Evolutionary conservation across 148 eudicot species (phyloP).

Genomic region (Chenopodium album): DNA sequence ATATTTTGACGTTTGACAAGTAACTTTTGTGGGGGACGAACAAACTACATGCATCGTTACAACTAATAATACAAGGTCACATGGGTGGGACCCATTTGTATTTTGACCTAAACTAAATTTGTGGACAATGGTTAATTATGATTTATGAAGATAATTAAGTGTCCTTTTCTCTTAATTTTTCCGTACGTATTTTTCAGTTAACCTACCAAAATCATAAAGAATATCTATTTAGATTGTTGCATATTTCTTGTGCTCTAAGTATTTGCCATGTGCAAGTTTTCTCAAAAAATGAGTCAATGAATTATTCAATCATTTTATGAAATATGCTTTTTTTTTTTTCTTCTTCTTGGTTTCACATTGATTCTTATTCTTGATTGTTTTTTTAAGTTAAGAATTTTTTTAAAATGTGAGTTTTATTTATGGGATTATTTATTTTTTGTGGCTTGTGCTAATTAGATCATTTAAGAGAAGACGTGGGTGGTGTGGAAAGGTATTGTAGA

Average conservation of each 20-base stretch:
- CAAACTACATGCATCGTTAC: conserved; percentile 2
- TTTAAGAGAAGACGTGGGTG: too few relatives aligned
- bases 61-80: not conserved
- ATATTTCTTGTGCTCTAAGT: not conserved
- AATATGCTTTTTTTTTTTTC: too few relatives aligned
- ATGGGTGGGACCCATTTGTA: conserved; percentile 8
- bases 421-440: too few relatives aligned
- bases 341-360: not conserved
- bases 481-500: too few relatives aligned
- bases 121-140: not conserved
- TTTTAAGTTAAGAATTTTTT: too few relatives aligned
- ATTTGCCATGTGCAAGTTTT: not conserved
- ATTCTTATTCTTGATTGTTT: not conserved
- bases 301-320: too few relatives aligned
- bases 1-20: not conserved
- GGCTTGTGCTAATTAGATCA: too few relatives aligned
- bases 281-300: too few relatives aligned
- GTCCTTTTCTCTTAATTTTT: not conserved
- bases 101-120: not conserved
- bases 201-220: not conserved
- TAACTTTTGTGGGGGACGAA: not conserved
- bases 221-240: not conserved
- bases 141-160: not conserved
- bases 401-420: too few relatives aligned
- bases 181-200: not conserved